Evolutionary conservation across 1,139 yeast species (phyloP).

Genomic region (Nakaseomyces delphensis): DNA sequence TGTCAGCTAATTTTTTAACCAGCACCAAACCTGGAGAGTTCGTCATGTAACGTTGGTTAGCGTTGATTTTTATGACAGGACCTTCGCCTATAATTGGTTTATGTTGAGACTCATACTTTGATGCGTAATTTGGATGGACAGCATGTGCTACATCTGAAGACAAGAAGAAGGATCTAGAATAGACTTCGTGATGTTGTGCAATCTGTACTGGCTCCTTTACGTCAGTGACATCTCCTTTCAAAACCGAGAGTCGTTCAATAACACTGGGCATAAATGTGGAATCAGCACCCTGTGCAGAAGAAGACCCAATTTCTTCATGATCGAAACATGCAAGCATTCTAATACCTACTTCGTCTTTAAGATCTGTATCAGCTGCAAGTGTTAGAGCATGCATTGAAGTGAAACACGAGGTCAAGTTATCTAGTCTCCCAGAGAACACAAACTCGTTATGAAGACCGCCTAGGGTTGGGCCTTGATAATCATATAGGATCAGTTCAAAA

Average conservation of each 20-base stretch:
- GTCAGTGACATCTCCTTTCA: conserved; percentile 35
- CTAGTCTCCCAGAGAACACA: conserved; percentile 87
- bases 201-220: conserved; percentile 22
- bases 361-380: conserved; percentile 39
- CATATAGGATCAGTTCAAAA: conserved; percentile 82
- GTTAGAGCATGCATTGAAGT: conserved; percentile 67
- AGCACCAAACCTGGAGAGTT: conserved; percentile 83
- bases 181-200: conserved; percentile 47
- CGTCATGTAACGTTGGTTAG: conserved; percentile 92
- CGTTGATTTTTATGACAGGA: conserved; percentile 88
- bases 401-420: conserved; percentile 81
- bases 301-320: conserved; percentile 92
- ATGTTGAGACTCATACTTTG: conserved; percentile 66
- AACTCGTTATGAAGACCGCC: conserved; percentile 92
- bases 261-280: conserved; percentile 81
- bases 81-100: conserved; percentile 79
- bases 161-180: conserved; percentile 76
- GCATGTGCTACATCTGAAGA: conserved; percentile 98
- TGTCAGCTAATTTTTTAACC: conserved; percentile 61
- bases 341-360: conserved; percentile 46
- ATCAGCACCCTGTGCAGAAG: conserved; percentile 94
- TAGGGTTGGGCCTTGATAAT: conserved; percentile 69
- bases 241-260: conserved; percentile 52
- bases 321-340: conserved; percentile 76
- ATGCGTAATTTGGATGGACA: conserved; percentile 82